Evolutionary conservation across 495 filamentous ascomycete genomes (phyloP), one percentile per base, ranked within the genome.

Genomic region (Cryomyces minteri): DNA sequence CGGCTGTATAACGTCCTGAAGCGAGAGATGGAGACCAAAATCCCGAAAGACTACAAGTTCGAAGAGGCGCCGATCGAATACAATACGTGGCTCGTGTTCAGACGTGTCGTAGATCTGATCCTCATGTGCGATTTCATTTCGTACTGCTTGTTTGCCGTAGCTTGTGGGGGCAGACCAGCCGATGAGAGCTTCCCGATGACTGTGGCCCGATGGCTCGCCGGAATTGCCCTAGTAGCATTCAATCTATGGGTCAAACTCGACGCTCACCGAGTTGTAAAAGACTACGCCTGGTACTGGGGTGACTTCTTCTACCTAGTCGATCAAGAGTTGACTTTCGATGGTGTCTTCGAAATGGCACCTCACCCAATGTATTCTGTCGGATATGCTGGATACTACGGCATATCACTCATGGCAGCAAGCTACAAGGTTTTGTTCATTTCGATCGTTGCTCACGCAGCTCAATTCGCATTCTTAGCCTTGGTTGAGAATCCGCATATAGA

Each of bases 261-360:
- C 61, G 90, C 90, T 14, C 90, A 96, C 62, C 69, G 90, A 44
- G 90, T 98, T n/a, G 90, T 98, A 54, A 96, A 96, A 65, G 92
- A 98, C 60, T 98, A 85, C 66, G 90, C 90, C 18, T 98, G 90
- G 90, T 98, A 96, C 65, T 98, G 90, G 90, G 90, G 90, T 44
- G 90, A 98, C 57, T 98, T 96, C 66, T 98, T 98, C 70, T 98
- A 84, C 66, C 78, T 98, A 59, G 85, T 96, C 58, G 92, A 98
- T 60, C 86, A 95, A 59, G 84, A 95, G 58, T 70, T 98, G 56
- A 95, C 90, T 32, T 96, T 98, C 52, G 92, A 98, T 58, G 92
- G 92, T 41, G 88, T 96, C 44, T 98, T 95, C 59, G 90, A 98
- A 63, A 93, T 98, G 82, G 90, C 92, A 40, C 90, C 90, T 28